Evolutionary conservation across 2,329 filamentous ascomycete genomes (phyloP).

Genomic region (Ciborinia camelliae): DNA sequence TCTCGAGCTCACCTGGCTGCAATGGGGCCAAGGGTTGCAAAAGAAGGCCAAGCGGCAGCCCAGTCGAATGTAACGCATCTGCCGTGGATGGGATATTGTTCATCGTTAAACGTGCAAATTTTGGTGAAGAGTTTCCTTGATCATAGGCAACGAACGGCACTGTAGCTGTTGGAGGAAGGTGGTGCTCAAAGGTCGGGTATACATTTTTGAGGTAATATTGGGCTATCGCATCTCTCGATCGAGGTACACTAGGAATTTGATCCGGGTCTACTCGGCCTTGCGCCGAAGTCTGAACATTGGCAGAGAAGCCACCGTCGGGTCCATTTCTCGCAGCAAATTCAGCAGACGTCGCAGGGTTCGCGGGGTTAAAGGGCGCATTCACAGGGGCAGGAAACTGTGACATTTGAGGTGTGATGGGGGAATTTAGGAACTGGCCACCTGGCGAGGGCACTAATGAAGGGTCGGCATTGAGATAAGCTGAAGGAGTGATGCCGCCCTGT

Average conservation of each 20-base stretch:
- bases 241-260: constrained; percentile 86
- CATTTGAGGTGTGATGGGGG: constrained; percentile 44
- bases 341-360: constrained; percentile 42
- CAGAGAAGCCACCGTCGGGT: constrained; percentile 38
- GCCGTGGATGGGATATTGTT: constrained; percentile 86
- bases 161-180: constrained; percentile 82
- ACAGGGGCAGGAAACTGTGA: constrained; percentile 62
- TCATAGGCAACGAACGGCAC: constrained; percentile 92
- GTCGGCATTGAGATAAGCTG: constrained; percentile 58
- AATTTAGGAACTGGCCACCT: constrained; percentile 47
- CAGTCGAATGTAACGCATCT: constrained; percentile 77
- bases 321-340: constrained; percentile 48
- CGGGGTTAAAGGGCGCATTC: constrained; percentile 49
- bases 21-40: constrained; percentile 83
- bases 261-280: constrained; percentile 82
- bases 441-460: constrained; percentile 42
- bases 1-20: constrained; percentile 78
- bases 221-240: constrained; percentile 77
- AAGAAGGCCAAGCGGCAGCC: constrained; percentile 80
- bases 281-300: constrained; percentile 56
- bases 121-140: constrained; percentile 94
- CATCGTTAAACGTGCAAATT: constrained; percentile 84
- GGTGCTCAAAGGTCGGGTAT: constrained; percentile 93
- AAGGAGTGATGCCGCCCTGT: constrained; percentile 51
- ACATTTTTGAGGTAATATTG: constrained; percentile 82